Evolutionary conservation across 768 basidiomycete species (phyloP).

Genomic region (Mycena crocata): DNA sequence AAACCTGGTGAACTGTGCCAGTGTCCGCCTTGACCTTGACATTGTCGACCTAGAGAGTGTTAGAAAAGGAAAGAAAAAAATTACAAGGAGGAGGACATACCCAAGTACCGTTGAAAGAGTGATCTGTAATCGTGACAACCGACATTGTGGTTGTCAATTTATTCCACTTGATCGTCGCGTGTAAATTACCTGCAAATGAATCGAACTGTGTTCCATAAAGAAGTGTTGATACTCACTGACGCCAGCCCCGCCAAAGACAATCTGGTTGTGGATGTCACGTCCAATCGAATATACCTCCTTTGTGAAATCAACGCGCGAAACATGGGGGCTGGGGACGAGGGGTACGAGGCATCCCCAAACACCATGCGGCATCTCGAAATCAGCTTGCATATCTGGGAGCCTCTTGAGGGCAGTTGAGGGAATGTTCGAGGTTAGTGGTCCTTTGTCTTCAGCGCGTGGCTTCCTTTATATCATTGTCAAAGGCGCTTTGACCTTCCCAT

Average conservation of each 20-base stretch:
- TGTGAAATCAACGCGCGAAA: conserved; percentile 5
- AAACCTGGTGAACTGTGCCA: conserved; percentile 49
- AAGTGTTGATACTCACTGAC: conserved; percentile 21
- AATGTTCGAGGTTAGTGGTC: neutral
- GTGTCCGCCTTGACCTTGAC: conserved; percentile 51
- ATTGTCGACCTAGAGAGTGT: conserved; percentile 55
- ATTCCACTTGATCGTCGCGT: conserved; percentile 38
- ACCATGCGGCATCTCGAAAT: neutral
- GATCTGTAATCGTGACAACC: conserved; percentile 49
- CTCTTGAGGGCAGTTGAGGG: neutral
- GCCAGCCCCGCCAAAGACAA: neutral
- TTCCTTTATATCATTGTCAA: conserved; percentile 25
- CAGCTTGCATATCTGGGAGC: conserved; percentile 1
- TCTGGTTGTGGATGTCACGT: neutral
- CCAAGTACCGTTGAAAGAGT: conserved; percentile 61
- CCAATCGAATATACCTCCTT: neutral
- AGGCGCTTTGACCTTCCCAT: conserved; percentile 23
- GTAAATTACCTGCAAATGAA: conserved; percentile 8
- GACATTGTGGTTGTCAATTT: conserved; percentile 36
- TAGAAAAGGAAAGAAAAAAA: neutral
- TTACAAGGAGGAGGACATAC: conserved; percentile 35
- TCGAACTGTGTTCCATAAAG: neutral
- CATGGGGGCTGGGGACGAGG: neutral
- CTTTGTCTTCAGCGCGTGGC: conserved; percentile 1
- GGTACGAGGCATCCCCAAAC: conserved; percentile 27